These are phyloP conservation scores for Sapria himalayana DNA, from an alignment of 345 rosid species.

Conservation along the genomic window DNA sequence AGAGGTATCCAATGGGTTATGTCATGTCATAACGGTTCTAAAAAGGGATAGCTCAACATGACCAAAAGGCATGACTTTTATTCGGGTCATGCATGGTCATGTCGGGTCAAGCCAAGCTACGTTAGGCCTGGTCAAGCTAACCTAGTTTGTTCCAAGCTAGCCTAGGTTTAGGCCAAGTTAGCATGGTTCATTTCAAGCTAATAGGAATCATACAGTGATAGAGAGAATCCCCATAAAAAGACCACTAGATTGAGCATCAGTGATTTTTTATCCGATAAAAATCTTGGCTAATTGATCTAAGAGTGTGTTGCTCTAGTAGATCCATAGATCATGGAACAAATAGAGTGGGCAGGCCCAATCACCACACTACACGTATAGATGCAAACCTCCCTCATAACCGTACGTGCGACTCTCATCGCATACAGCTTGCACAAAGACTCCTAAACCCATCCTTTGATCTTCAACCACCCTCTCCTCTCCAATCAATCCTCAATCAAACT, in stretches of 20 bases:
- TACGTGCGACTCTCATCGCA: constrained; percentile 4
- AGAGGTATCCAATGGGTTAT: no score
- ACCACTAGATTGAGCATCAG: constrained; percentile 4
- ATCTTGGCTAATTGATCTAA: constrained; percentile 4
- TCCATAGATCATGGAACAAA: constrained; percentile 6
- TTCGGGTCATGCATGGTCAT: no score
- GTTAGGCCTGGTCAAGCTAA: no score
- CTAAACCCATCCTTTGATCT: constrained; percentile 11
- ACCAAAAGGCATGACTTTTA: no score
- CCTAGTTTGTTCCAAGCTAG: no score
- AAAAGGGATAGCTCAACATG: no score
- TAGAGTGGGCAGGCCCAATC: constrained; percentile 8
- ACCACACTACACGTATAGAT: constrained; percentile 7
- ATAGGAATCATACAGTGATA: background rate
- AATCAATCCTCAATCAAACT: no score
- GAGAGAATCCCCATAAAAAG: background rate
- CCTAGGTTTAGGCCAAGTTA: no score
- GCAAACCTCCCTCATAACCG: constrained; percentile 2
- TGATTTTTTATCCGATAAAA: constrained; percentile 1
- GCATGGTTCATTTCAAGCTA: no score
- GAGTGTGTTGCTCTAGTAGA: constrained; percentile 2
- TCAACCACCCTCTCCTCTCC: no score
- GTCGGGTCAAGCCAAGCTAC: no score
- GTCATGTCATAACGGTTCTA: no score
- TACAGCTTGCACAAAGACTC: constrained; percentile 2